Conservation (phyloP, 257 asterid genomes). For the Sherardia arvensis region DNA sequence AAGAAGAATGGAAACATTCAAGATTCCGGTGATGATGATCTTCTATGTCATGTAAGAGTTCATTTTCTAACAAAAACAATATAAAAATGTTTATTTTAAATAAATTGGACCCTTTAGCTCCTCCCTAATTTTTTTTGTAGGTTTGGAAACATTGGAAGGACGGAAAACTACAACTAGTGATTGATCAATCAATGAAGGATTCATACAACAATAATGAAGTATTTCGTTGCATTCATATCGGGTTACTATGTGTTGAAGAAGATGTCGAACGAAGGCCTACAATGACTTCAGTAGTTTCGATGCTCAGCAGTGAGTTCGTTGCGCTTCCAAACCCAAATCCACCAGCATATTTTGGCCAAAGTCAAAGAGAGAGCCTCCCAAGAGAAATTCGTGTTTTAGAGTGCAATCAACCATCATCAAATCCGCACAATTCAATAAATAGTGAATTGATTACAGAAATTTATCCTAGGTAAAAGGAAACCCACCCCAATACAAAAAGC, state of each 20-base stretch:
- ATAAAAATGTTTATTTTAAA: too few species aligned
- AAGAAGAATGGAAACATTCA: neutral
- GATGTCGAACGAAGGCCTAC: neutral
- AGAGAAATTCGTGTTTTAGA: neutral
- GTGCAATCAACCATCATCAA: too few species aligned
- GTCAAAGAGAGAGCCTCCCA: neutral
- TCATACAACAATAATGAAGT: neutral
- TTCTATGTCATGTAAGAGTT: neutral
- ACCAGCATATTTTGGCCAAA: neutral
- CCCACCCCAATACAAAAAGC: too few species aligned
- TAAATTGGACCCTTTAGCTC: too few species aligned
- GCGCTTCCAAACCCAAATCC: neutral
- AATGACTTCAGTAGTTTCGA: neutral
- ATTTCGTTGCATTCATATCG: neutral
- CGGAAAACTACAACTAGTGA: neutral
- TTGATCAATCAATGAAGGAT: neutral
- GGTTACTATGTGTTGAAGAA: neutral
- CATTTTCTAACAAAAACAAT: too few species aligned
- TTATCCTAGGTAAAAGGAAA: too few species aligned
- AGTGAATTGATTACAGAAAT: too few species aligned
- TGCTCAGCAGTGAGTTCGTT: neutral
- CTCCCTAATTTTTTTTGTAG: neutral
- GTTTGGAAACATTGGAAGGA: neutral
- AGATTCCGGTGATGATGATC: neutral
- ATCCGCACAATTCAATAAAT: too few species aligned